phyloP scores from a whole-genome alignment of 78 protist genomes.

The Dictyostelium purpureum region DNA sequence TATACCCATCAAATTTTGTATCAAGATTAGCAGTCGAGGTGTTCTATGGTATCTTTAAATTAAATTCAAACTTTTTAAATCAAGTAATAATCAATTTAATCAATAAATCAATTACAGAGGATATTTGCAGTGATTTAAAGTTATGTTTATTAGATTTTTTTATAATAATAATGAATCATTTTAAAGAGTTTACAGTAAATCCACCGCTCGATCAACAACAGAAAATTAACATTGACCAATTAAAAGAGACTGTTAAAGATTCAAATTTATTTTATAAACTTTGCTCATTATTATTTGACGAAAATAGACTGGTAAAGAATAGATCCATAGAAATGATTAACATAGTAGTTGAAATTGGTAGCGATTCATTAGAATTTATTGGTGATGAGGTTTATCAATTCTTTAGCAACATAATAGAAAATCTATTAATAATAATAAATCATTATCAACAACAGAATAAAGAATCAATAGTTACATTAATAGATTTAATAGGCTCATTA shows the following conservation, averaged over 20 bases:
- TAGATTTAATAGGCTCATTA: constrained; percentile 36
- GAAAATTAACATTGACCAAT: background rate
- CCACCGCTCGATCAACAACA: background rate
- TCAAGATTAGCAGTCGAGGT: background rate
- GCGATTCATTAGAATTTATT: background rate
- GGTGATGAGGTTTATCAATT: background rate
- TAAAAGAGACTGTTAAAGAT: background rate
- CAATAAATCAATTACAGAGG: background rate
- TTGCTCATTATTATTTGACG: background rate
- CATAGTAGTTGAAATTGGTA: background rate
- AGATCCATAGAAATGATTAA: constrained; percentile 10
- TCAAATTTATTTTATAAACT: background rate
- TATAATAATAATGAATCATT: background rate
- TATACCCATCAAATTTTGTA: constrained; percentile 15
- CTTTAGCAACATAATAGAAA: background rate
- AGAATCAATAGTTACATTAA: constrained; percentile 13
- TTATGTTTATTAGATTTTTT: constrained; percentile 31
- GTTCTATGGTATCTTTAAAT: background rate
- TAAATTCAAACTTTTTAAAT: background rate
- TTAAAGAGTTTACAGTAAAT: background rate
- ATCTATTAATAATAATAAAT: background rate
- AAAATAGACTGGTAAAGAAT: constrained; percentile 1
- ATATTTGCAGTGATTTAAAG: background rate
- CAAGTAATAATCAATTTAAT: background rate
- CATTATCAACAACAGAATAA: background rate